Base-by-base conservation (phyloP, 768 basidiomycete genomes). In the Lactarius deliciosus region DNA sequence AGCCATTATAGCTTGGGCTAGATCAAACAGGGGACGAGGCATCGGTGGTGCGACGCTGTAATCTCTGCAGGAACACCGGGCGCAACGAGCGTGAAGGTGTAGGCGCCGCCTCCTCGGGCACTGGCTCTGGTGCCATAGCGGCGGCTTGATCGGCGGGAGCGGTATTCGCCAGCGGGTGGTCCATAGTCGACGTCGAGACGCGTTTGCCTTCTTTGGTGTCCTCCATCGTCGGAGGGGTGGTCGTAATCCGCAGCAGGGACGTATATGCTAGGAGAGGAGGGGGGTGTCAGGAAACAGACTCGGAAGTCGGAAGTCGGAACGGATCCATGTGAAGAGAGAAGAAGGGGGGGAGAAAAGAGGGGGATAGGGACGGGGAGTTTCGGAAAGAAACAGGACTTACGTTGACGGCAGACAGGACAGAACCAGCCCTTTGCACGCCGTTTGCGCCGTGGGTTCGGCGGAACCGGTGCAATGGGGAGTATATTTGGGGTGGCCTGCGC, bases 401-500 rank as follows among this genome's bases (percentile, higher is more conserved):
- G 94, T 82, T 95, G 94, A 70, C 95, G 85, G 76, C 95, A 96
- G 58, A 98, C 92, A 34, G 95, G 95, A 75, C 95, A 98, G 83
- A 91, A 93, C 95, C 95, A 98, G 6, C 95, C 95, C 77, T 98
- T 98, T 0, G 93, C 91, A 79, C 93, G 96, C 71, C 94, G 83
- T 81, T 94, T 96, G 74, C 94, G 81, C 68, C 93, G 82, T 5
- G 83, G 76, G 64, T 81, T 79, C 18, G 80, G 76, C 36, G 77
- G 70, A 13, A 70, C 62, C 0, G 57, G 54, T 5, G 68, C 55
- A 38, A 63, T 64, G 9, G 71, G 70, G 43, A 63, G 54, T 15
- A 66, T 57, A 50, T 64, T 54, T 53, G 71, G 25, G 15, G 72
- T 57, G 32, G 68, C 16, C 63, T 65, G 56, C 56, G 70, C 40